phyloP scores from a whole-genome alignment of 495 filamentous ascomycete species.

The Xylaria castorea region DNA sequence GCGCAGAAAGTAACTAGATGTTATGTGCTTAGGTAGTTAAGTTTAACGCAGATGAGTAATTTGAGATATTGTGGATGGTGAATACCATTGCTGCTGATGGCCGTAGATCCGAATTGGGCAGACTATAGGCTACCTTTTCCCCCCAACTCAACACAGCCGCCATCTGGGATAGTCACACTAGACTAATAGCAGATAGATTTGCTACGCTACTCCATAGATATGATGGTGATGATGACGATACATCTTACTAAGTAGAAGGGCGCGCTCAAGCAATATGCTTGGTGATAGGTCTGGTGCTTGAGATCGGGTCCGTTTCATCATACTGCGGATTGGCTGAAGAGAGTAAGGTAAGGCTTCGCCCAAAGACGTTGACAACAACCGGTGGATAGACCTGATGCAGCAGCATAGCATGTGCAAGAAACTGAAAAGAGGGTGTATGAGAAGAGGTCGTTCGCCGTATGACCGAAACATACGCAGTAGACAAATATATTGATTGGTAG shows the following conservation, averaged over 20 bases:
- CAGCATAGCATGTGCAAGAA: not conserved
- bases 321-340: not conserved
- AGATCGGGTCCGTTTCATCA: not conserved
- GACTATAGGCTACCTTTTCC: not conserved
- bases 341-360: not conserved
- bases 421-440: not conserved
- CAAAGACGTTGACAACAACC: not conserved
- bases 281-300: not conserved
- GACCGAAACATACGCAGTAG: not conserved
- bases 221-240: not conserved
- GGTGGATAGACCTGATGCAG: not conserved
- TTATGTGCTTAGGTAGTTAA: not conserved
- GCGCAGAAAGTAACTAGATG: not conserved
- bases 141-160: slow-evolving; percentile 12
- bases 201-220: not conserved
- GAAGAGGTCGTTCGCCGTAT: not conserved
- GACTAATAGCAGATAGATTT: not conserved
- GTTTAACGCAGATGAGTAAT: not conserved
- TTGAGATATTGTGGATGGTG: not conserved
- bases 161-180: not conserved
- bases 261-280: not conserved
- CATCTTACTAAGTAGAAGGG: slow-evolving; percentile 2
- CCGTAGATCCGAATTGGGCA: not conserved
- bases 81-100: not conserved
- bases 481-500: not conserved